Evolutionary conservation across 2,329 filamentous ascomycete species (phyloP).

Genomic region (Colletotrichum liaoningense): DNA sequence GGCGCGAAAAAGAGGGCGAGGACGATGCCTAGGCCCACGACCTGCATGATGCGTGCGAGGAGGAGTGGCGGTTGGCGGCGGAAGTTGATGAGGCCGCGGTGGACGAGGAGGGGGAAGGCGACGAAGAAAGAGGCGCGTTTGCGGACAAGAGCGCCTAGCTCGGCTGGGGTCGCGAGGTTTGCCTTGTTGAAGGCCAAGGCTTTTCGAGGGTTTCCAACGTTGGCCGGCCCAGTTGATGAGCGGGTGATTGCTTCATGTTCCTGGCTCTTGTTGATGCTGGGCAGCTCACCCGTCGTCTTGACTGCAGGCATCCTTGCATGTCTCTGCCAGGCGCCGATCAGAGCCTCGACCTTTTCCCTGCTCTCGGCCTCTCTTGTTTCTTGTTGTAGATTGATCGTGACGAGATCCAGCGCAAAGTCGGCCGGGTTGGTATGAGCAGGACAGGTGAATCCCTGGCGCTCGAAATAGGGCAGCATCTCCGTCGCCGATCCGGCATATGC

Average conservation of each 20-base stretch:
- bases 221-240: constrained; percentile 15
- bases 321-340: constrained; percentile 70
- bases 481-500: constrained; percentile 74
- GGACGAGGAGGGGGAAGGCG: constrained; percentile 75
- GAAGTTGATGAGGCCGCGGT: constrained; percentile 76
- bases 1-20: constrained; percentile 79
- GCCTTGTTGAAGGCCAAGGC: constrained; percentile 52
- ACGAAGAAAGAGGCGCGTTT: constrained; percentile 70
- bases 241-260: neutral
- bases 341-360: constrained; percentile 67
- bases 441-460: constrained; percentile 69
- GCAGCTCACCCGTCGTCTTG: constrained; percentile 35
- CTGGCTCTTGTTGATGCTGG: constrained; percentile 43
- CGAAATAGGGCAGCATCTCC: constrained; percentile 75
- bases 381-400: constrained; percentile 80
- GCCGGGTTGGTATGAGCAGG: constrained; percentile 79
- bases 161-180: constrained; percentile 73
- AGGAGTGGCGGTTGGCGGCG: constrained; percentile 73
- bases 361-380: constrained; percentile 71
- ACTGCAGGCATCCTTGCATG: constrained; percentile 11
- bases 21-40: constrained; percentile 71
- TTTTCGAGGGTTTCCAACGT: constrained; percentile 47
- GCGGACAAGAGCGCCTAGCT: constrained; percentile 76
- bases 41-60: constrained; percentile 74
- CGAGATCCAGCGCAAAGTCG: constrained; percentile 81